Base-by-base conservation (phyloP, 1,284 basidiomycete genomes). In the Thecaphora frezii region DNA sequence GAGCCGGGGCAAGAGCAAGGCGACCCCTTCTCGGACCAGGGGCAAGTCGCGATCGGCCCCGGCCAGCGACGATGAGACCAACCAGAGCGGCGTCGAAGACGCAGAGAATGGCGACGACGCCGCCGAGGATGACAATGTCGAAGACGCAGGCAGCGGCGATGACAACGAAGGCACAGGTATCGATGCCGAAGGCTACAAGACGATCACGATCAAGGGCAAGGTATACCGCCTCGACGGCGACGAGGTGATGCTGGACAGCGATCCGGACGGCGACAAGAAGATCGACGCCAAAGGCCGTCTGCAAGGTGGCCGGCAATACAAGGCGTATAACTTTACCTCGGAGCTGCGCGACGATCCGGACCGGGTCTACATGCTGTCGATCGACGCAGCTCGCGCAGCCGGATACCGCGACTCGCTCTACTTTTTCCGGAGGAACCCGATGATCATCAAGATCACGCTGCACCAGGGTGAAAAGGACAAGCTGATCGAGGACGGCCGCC, bases 361-460 rank as follows among this genome's bases (percentile, higher is more conserved):
- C 46, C 86, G 89, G 47, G 84, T 87, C 60, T 98, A 97, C 82
- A 90, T 96, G 85, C 88, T 98, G 42, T 91, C 94, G 13, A 97
- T 98, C 62, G 94, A 98, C 74, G 93, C 93, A 5, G 94, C 94
- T 0, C 87, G 94, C 24, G 90, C 90, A 3, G 93, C 91, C 38
- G 96, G 94, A 1, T 97, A 93, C 81, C 87, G 91, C 52, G 96
- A 98, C 80, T 97, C 93, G 10, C 83, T 97, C 13, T 97, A 96
- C 80, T 97, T 97, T 79, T 94, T 97, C 81, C 88, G 96, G 13
- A 85, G 90, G 7, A 94, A 94, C 70, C 87, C 87, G 0, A 85
- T 91, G 30, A 88, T 96, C 22, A 84, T 92, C 83, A 97, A 97
- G 80, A 84, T 96, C 51, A 88, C 55, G 48, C 58, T 77, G 2